Percentiles rank a stretch among this genome's conserved stretches.
phyloP scores from a whole-genome alignment of 1,284 basidiomycete species.

The Puccinia horiana region DNA sequence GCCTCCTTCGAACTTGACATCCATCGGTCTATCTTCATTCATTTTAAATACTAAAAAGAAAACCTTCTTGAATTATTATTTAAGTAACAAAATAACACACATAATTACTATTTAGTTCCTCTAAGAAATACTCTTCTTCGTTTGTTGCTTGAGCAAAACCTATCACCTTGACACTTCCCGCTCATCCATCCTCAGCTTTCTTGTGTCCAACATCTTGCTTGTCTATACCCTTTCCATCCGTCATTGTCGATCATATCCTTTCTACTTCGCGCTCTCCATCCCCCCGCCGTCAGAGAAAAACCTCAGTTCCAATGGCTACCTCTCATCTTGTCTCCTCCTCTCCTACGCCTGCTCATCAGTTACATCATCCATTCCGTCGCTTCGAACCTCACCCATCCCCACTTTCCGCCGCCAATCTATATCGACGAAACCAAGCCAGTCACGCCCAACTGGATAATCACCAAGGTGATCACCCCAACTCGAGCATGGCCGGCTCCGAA shows the following conservation, averaged over 20 bases:
- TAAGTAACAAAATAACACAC: too few species aligned
- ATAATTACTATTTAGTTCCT: too few species aligned
- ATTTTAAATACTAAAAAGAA: background rate
- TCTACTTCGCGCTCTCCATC: background rate
- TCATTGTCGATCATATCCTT: background rate
- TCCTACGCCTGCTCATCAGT: conserved; percentile 35
- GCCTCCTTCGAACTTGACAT: background rate
- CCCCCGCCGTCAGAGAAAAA: background rate
- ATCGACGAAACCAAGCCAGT: background rate
- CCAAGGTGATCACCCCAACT: background rate
- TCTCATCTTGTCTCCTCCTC: conserved; percentile 45
- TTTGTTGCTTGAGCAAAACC: background rate
- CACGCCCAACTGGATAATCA: background rate
- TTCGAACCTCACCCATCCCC: conserved; percentile 44
- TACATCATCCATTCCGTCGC: conserved; percentile 26
- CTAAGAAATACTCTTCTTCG: background rate
- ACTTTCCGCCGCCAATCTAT: conserved; percentile 3
- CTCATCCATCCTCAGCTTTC: background rate
- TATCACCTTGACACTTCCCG: background rate
- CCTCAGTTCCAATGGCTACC: conserved; percentile 17
- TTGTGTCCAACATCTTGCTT: background rate
- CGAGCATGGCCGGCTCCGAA: background rate
- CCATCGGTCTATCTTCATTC: conserved; percentile 13
- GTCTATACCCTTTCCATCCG: background rate
- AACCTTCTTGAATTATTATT: background rate